Conservation (phyloP, 208 protist species). For the Crithidia expoeki region DNA sequence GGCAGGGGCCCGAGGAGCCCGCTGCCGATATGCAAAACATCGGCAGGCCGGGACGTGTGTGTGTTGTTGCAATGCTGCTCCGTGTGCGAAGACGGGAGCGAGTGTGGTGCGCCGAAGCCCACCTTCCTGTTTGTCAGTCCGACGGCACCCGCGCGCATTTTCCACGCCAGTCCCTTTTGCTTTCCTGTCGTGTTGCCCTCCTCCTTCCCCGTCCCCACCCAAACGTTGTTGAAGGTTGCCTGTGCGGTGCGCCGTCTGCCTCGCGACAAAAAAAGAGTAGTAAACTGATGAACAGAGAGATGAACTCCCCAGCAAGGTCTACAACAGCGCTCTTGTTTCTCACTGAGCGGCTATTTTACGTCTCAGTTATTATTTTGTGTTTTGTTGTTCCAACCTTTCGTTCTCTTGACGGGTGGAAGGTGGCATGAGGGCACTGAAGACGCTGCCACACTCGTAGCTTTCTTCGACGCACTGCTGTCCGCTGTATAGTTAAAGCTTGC, state of each 20-base stretch:
- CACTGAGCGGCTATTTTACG: no score
- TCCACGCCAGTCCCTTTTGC: constrained; percentile 6
- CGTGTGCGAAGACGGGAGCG: background rate
- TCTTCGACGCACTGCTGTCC: no score
- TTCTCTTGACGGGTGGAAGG: no score
- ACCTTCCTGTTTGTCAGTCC: background rate
- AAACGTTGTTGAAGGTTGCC: background rate
- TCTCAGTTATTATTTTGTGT: no score
- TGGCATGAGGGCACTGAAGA: no score
- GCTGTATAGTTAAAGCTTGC: no score
- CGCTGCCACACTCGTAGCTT: no score
- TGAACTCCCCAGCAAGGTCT: background rate
- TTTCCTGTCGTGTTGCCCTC: constrained; percentile 1
- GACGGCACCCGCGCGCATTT: constrained; percentile 12
- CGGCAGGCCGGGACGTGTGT: background rate
- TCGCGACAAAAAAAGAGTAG: constrained; percentile 1
- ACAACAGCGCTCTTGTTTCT: background rate
- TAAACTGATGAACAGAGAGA: no score
- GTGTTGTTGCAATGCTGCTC: constrained; percentile 18
- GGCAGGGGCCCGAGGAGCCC: background rate
- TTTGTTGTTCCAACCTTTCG: no score
- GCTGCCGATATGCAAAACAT: constrained; percentile 4
- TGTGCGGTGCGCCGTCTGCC: background rate
- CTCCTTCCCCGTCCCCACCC: background rate
- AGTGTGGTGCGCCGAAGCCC: background rate